Evolutionary conservation across 2,329 filamentous ascomycete species (phyloP).

Genomic region (Scedosporium aurantiacum): DNA sequence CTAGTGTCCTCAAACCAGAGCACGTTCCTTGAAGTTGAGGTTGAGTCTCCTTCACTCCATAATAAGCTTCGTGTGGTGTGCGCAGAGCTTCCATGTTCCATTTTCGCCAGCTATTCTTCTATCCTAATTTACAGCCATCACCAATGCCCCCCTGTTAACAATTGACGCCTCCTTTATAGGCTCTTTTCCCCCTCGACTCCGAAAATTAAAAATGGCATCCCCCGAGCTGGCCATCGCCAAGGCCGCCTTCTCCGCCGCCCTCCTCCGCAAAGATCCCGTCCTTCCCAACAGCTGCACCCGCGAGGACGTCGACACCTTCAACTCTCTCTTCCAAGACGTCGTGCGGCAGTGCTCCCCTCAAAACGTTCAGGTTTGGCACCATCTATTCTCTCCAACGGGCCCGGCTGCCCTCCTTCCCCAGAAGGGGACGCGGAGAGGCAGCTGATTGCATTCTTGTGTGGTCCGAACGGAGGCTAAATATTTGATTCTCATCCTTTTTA

Average conservation of each 20-base stretch:
- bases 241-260: slow-evolving; percentile 62
- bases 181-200: background rate
- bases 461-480: background rate
- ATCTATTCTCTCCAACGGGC: slow-evolving; percentile 19
- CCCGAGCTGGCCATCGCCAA: slow-evolving; percentile 68
- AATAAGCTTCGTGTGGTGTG: no score
- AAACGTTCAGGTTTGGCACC: slow-evolving; percentile 78
- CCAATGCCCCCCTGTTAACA: no score
- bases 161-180: background rate
- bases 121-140: background rate
- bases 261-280: slow-evolving; percentile 55
- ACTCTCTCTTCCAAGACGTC: slow-evolving; percentile 52
- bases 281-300: slow-evolving; percentile 53
- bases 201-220: slow-evolving; percentile 40
- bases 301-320: slow-evolving; percentile 59
- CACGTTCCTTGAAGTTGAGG: no score
- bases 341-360: slow-evolving; percentile 61
- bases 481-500: slow-evolving; percentile 2
- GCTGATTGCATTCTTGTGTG: background rate
- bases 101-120: background rate
- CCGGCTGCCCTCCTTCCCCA: slow-evolving; percentile 7
- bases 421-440: background rate
- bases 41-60: no score
- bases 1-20: no score
- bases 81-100: background rate